A percentile compares a stretch with the other conserved stretches of the same genome.
Evolutionary conservation across 352 stramenopile species (phyloP).

Genomic region (Phytophthora boehmeriae): DNA sequence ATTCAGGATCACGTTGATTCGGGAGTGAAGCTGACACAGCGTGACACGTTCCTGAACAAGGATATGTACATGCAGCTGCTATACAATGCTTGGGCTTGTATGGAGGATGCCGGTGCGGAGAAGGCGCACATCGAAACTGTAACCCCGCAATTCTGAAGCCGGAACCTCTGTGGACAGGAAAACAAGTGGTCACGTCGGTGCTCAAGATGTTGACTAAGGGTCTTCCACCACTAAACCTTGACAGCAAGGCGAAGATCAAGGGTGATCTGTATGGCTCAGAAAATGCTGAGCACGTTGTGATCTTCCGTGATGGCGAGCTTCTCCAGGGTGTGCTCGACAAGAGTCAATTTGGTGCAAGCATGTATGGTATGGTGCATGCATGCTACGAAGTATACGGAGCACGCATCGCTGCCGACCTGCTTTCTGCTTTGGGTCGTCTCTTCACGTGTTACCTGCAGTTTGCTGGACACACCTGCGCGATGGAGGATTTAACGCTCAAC

Average conservation of each 20-base stretch:
- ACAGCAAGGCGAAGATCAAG: constrained; percentile 98
- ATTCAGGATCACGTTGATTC: constrained; percentile 99
- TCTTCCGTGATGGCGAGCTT: constrained; percentile 96
- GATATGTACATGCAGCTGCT: constrained; percentile 99
- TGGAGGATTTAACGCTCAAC: constrained; percentile 99
- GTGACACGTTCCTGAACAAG: constrained; percentile 98
- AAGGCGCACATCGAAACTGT: constrained; percentile 94
- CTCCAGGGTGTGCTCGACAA: constrained; percentile 99
- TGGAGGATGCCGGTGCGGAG: constrained; percentile 92
- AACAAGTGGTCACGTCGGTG: constrained; percentile 98
- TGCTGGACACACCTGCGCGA: constrained; percentile 97
- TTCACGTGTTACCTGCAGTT: constrained; percentile 99
- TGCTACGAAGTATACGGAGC: constrained; percentile 93
- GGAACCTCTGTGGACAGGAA: constrained; percentile 97
- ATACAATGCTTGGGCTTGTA: constrained; percentile 95
- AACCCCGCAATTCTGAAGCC: constrained; percentile 98
- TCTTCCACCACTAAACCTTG: constrained; percentile 89
- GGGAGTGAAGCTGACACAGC: constrained; percentile 98
- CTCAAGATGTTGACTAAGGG: constrained; percentile 94
- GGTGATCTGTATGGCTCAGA: constrained; percentile 93
- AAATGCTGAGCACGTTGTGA: constrained; percentile 96
- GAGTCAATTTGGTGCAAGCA: constrained; percentile 97
- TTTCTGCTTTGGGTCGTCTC: constrained; percentile 89
- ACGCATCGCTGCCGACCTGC: constrained; percentile 82
- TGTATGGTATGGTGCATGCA: constrained; percentile 98